These are phyloP conservation scores for Ustilago loliicola DNA, from an alignment of 1,284 basidiomycete genomes.

Conservation along the genomic window DNA sequence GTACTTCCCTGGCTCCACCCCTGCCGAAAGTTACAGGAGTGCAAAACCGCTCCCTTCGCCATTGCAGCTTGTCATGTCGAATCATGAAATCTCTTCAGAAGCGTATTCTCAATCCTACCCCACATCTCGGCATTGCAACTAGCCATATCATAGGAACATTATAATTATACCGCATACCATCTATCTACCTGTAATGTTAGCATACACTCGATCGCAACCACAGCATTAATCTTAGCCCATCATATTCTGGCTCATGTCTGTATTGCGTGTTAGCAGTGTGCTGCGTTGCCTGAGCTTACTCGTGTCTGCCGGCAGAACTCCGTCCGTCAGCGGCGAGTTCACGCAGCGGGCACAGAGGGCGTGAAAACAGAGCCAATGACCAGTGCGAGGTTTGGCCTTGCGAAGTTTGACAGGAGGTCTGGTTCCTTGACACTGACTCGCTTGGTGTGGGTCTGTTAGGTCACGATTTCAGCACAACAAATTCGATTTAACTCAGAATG, in stretches of 20 bases:
- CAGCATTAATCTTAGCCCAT: neutral
- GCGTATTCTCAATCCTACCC: slow-evolving; percentile 8
- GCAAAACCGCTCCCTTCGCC: slow-evolving; percentile 30
- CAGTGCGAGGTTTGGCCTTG: too few species aligned
- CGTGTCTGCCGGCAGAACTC: too few species aligned
- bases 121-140: slow-evolving; percentile 28
- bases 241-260: neutral
- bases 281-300: neutral
- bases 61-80: slow-evolving; percentile 29
- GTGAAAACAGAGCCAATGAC: too few species aligned
- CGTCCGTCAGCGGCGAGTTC: too few species aligned
- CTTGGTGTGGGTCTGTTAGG: too few species aligned
- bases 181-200: slow-evolving; percentile 1
- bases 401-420: too few species aligned
- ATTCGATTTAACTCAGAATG: too few species aligned
- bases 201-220: neutral
- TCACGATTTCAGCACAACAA: neutral
- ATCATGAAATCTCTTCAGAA: slow-evolving; percentile 15
- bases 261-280: too few species aligned
- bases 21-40: neutral
- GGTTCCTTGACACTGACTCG: too few species aligned
- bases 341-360: too few species aligned
- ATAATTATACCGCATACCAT: neutral
- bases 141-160: slow-evolving; percentile 2
- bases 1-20: neutral